Percentiles rank a stretch among this genome's conserved stretches.
Evolutionary conservation across 2,329 filamentous ascomycete genomes (phyloP).

Genomic region (Malbranchea zuffiana): DNA sequence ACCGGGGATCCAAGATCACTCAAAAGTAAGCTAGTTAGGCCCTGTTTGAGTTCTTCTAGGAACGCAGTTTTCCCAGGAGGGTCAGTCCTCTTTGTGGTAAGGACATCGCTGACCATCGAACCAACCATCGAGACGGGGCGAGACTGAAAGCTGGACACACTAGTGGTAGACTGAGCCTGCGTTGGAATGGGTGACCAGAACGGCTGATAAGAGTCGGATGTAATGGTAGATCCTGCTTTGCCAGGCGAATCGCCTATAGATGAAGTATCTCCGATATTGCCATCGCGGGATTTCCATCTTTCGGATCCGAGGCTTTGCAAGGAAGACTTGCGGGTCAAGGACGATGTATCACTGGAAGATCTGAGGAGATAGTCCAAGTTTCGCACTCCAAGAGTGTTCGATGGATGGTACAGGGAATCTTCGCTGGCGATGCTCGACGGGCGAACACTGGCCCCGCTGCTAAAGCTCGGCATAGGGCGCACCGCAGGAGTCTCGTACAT

Average conservation of each 20-base stretch:
- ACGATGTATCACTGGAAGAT: conserved; percentile 26
- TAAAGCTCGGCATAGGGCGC: conserved; percentile 27
- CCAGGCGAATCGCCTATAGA: conserved; percentile 47
- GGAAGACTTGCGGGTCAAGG: conserved; percentile 47
- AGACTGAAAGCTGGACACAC: conserved; percentile 46
- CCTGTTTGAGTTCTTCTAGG: conserved; percentile 63
- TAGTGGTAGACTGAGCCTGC: conserved; percentile 52
- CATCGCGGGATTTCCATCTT: conserved; percentile 49
- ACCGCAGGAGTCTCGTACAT: conserved; percentile 33
- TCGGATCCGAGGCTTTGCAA: conserved; percentile 61
- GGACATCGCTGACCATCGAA: conserved; percentile 33
- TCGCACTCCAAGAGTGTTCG: conserved; percentile 22
- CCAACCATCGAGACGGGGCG: conserved; percentile 33
- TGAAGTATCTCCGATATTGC: conserved; percentile 52
- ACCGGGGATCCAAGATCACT: conserved; percentile 83
- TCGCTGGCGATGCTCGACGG: conserved; percentile 38
- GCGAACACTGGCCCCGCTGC: conserved; percentile 37
- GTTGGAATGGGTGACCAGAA: conserved; percentile 85
- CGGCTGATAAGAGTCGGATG: conserved; percentile 64
- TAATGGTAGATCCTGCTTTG: conserved; percentile 57
- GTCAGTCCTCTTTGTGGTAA: conserved; percentile 25
- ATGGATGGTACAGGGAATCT: conserved; percentile 25
- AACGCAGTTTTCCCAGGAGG: conserved; percentile 66
- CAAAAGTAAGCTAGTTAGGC: conserved; percentile 69
- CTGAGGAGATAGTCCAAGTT: conserved; percentile 24